Conservation (phyloP, 129 eudicot species). For the Flaveria brownii region DNA sequence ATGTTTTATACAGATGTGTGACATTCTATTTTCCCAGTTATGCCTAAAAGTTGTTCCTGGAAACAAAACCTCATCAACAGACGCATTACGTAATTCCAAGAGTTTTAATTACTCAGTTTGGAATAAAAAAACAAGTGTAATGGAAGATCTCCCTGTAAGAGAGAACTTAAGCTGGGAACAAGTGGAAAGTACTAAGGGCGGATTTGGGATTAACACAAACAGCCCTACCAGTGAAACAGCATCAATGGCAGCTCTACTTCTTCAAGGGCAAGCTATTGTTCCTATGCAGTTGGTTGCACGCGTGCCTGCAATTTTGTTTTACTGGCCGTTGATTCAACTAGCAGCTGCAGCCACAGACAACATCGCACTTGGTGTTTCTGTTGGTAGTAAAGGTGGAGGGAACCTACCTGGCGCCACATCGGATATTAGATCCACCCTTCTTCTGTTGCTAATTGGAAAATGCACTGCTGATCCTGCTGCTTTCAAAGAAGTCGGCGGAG, state of each 20-base stretch:
- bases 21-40: conserved; percentile 86
- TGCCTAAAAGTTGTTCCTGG: conserved; percentile 87
- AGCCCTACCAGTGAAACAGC: conserved; percentile 62
- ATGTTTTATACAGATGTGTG: conserved; percentile 74
- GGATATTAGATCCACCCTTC: conserved; percentile 97
- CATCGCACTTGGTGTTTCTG: conserved; percentile 97
- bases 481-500: conserved; percentile 85
- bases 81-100: conserved; percentile 45
- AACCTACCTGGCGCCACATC: conserved; percentile 98
- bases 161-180: conserved; percentile 50
- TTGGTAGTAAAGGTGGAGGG: conserved; percentile 98
- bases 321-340: conserved; percentile 98
- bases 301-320: conserved; percentile 84
- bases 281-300: conserved; percentile 98
- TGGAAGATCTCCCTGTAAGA: conserved; percentile 45
- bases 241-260: conserved; percentile 95
- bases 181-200: conserved; percentile 46
- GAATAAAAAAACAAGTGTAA: conserved; percentile 41
- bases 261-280: conserved; percentile 91
- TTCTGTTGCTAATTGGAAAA: conserved; percentile 87
- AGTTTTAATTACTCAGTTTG: conserved; percentile 49
- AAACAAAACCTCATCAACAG: conserved; percentile 47
- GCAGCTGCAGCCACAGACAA: conserved; percentile 97
- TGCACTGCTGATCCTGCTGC: conserved; percentile 91
- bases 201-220: conserved; percentile 40